Evolutionary conservation across 169 alveolate genomes (phyloP).

Genomic region (Eimeria maxima): DNA sequence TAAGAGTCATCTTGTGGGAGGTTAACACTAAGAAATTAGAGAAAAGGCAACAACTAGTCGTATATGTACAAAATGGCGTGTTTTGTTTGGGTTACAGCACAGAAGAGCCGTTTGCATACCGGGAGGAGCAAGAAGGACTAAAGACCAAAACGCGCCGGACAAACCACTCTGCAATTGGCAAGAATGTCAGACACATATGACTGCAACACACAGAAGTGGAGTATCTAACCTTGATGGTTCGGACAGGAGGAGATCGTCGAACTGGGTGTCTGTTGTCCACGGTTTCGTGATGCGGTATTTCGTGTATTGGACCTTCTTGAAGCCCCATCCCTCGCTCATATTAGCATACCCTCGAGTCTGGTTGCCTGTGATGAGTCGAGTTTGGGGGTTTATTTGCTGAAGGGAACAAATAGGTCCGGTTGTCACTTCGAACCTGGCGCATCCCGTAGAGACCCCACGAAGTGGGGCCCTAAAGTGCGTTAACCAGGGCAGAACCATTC

Average conservation of each 20-base stretch:
- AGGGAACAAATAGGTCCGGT: constrained; percentile 1
- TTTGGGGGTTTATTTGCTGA: neutral
- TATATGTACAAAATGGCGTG: neutral
- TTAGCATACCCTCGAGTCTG: constrained; percentile 72
- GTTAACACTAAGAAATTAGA: neutral
- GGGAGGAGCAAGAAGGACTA: neutral
- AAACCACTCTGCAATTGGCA: neutral
- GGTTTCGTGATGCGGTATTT: constrained; percentile 93
- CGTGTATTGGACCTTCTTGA: constrained; percentile 88
- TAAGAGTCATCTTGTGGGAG: neutral
- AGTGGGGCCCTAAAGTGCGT: constrained; percentile 63
- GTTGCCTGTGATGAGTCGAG: neutral
- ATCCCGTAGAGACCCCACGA: constrained; percentile 65
- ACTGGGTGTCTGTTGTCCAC: constrained; percentile 90
- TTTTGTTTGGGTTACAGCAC: neutral
- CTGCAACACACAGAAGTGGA: neutral
- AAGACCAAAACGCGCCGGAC: neutral
- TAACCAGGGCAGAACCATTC: constrained; percentile 35
- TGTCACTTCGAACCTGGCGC: constrained; percentile 32
- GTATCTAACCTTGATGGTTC: constrained; percentile 88
- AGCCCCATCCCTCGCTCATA: constrained; percentile 79
- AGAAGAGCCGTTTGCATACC: too few relatives aligned
- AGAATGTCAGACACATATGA: neutral
- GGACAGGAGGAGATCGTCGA: constrained; percentile 91
- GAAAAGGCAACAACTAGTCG: neutral